Conservation (phyloP, 495 filamentous ascomycete species). For the Penicillium angulare region DNA sequence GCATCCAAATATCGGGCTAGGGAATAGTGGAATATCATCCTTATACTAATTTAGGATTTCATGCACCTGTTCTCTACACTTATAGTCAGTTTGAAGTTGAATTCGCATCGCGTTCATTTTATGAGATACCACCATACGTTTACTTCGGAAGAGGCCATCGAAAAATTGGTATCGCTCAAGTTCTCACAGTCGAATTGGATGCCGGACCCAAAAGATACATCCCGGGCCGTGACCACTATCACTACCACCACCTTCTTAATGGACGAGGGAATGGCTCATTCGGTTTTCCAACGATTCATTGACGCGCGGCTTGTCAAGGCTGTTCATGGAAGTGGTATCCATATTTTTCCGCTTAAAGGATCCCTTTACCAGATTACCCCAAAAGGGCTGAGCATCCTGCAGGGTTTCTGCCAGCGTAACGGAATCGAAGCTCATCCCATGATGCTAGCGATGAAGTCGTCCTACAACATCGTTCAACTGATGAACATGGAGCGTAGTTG, state of each 20-base stretch:
- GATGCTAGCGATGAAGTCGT: slow-evolving; percentile 73
- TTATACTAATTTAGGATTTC: slow-evolving; percentile 90
- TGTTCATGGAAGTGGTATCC: slow-evolving; percentile 76
- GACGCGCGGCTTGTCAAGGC: slow-evolving; percentile 94
- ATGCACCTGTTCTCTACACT: slow-evolving; percentile 96
- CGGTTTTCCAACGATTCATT: slow-evolving; percentile 90
- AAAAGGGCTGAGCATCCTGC: slow-evolving; percentile 90
- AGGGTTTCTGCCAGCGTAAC: slow-evolving; percentile 90
- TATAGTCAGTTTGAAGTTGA: slow-evolving; percentile 93
- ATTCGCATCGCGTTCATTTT: slow-evolving; percentile 85
- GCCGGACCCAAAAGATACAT: slow-evolving; percentile 96
- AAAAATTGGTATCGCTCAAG: slow-evolving; percentile 94
- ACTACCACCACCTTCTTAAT: slow-evolving; percentile 99
- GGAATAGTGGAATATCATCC: no score
- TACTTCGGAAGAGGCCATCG: slow-evolving; percentile 96
- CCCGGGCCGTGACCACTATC: slow-evolving; percentile 93
- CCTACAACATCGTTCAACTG: slow-evolving; percentile 79
- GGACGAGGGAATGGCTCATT: slow-evolving; percentile 98
- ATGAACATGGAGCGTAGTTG: slow-evolving; percentile 88
- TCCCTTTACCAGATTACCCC: slow-evolving; percentile 94
- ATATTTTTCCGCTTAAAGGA: slow-evolving; percentile 81
- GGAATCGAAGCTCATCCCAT: slow-evolving; percentile 94
- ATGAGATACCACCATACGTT: slow-evolving; percentile 92
- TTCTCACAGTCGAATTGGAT: slow-evolving; percentile 99
- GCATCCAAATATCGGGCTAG: no score